These are phyloP conservation scores for Lyophyllum atratum DNA, from an alignment of 768 basidiomycete species.

Conservation along the genomic window DNA sequence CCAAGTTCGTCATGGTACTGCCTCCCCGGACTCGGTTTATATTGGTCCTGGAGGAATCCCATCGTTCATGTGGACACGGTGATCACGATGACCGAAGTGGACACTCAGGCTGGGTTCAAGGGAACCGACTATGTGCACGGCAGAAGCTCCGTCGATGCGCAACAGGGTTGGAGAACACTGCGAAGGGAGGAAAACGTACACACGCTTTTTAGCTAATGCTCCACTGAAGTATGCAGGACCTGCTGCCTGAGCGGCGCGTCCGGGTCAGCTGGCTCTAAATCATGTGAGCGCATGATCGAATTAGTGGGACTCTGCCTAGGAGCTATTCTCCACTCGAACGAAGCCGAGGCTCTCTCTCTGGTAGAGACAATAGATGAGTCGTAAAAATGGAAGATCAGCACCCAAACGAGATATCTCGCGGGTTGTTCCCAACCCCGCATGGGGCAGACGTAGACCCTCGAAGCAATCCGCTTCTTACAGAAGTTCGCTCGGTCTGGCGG, in stretches of 20 bases:
- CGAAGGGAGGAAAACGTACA: background rate
- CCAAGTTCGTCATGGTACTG: background rate
- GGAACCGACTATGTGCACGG: background rate
- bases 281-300: constrained; percentile 1
- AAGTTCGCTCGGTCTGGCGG: background rate
- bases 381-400: background rate
- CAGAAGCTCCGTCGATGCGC: constrained; percentile 2
- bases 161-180: background rate
- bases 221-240: constrained; percentile 6
- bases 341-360: background rate
- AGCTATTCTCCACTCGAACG: background rate
- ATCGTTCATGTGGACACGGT: background rate
- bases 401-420: too few species aligned
- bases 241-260: background rate
- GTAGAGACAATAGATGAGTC: background rate
- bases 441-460: too few species aligned
- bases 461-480: background rate
- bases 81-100: background rate
- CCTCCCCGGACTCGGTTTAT: background rate
- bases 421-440: background rate
- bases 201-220: constrained; percentile 3
- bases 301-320: background rate
- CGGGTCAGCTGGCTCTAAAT: constrained; percentile 6
- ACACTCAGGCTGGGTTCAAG: background rate
- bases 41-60: background rate